Evolutionary conservation across 805 yeast species (phyloP).

Genomic region (Komagataella pastoris): DNA sequence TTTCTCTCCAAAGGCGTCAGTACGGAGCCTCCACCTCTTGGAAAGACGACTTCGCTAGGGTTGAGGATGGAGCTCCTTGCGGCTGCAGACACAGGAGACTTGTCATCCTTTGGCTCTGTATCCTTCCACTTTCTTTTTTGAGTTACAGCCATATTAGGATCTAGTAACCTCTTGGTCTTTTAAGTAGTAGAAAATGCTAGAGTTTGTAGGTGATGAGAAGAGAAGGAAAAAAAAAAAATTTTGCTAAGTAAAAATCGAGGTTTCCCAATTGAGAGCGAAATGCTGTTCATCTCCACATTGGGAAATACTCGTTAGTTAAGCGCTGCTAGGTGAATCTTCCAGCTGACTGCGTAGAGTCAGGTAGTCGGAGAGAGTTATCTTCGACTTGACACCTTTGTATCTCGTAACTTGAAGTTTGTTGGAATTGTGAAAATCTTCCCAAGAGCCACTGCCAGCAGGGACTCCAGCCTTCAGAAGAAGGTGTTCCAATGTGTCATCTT

Average conservation of each 20-base stretch:
- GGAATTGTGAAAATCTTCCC: conserved; percentile 12
- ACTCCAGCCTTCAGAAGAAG: conserved; percentile 65
- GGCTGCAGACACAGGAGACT: background rate
- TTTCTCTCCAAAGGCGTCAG: conserved; percentile 84
- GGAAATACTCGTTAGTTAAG: background rate
- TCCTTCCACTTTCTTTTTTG: conserved; percentile 29
- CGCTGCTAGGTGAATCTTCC: background rate
- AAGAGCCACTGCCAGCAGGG: conserved; percentile 10
- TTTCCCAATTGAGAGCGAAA: background rate
- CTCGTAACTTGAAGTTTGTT: conserved; percentile 29
- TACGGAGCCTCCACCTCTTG: conserved; percentile 90
- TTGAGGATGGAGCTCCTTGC: conserved; percentile 9
- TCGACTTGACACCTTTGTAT: conserved; percentile 40
- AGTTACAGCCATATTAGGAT: conserved; percentile 8
- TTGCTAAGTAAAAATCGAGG: background rate
- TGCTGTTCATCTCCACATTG: background rate
- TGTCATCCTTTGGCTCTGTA: conserved; percentile 10
- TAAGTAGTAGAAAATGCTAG: background rate
- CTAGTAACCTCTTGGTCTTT: background rate
- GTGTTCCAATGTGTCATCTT: conserved; percentile 54
- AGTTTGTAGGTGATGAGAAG: conserved; percentile 4
- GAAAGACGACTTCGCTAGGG: conserved; percentile 48
- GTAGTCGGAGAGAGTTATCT: conserved; percentile 28
- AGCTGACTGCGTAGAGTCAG: conserved; percentile 7
- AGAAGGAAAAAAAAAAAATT: conserved; percentile 2